Percentiles rank a stretch among this genome's conserved stretches.
Evolutionary conservation across 2,329 filamentous ascomycete species (phyloP).

Genomic region (Ophiostoma piceae): DNA sequence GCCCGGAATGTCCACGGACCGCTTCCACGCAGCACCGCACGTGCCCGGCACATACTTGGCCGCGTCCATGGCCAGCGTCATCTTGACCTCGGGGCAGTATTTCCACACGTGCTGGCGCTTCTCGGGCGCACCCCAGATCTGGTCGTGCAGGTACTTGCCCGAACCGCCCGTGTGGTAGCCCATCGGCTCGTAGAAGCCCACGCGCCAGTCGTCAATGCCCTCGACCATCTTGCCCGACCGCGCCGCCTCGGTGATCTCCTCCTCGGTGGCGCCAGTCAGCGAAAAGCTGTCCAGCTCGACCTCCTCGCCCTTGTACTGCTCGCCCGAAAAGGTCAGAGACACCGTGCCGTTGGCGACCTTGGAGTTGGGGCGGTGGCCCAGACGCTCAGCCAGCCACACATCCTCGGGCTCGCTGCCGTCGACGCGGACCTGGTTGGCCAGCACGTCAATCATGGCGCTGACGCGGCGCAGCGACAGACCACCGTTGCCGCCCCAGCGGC

Average conservation of each 20-base stretch:
- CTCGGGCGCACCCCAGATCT: slow-evolving; percentile 47
- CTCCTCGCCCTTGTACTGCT: slow-evolving; percentile 40
- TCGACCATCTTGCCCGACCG: slow-evolving; percentile 35
- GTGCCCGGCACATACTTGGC: slow-evolving; percentile 46
- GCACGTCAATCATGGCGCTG: slow-evolving; percentile 48
- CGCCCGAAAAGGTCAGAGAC: slow-evolving; percentile 47
- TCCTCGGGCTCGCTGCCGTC: slow-evolving; percentile 48
- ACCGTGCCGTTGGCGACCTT: slow-evolving; percentile 49
- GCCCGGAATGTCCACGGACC: slow-evolving; percentile 30
- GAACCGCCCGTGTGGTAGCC: slow-evolving; percentile 53
- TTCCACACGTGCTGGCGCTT: slow-evolving; percentile 48
- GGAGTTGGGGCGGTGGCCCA: slow-evolving; percentile 45
- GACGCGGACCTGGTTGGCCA: slow-evolving; percentile 44
- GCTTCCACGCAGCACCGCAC: slow-evolving; percentile 45
- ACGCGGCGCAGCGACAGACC: slow-evolving; percentile 50
- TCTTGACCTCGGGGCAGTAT: slow-evolving; percentile 56
- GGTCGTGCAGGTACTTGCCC: slow-evolving; percentile 41
- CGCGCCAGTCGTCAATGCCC: slow-evolving; percentile 46
- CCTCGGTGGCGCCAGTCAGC: slow-evolving; percentile 27
- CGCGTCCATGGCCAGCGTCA: slow-evolving; percentile 52
- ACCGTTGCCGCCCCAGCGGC: slow-evolving; percentile 47
- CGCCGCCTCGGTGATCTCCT: slow-evolving; percentile 32
- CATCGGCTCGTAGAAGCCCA: slow-evolving; percentile 54
- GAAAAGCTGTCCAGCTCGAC: slow-evolving; percentile 28
- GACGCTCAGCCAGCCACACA: slow-evolving; percentile 50